Conservation (phyloP, 2,329 filamentous ascomycete species). For the Grosmannia clavigera region DNA sequence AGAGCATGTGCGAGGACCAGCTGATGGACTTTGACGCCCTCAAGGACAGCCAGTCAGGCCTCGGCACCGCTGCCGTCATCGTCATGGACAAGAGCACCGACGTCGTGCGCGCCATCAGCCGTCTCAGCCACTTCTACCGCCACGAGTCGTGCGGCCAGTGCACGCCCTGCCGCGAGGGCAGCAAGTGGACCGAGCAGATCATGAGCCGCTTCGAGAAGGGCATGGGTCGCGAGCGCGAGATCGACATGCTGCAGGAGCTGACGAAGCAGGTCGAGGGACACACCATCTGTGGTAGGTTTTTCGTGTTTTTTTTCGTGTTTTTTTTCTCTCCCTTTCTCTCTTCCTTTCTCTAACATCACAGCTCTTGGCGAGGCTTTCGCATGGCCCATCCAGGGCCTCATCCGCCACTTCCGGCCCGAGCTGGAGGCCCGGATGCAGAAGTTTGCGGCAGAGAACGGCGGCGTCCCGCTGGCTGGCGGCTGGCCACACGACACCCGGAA, state of each 20-base stretch:
- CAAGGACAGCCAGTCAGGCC: slow-evolving; percentile 94
- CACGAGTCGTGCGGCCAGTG: slow-evolving; percentile 98
- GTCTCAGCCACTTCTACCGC: slow-evolving; percentile 92
- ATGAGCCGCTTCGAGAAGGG: slow-evolving; percentile 95
- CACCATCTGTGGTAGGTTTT: slow-evolving; percentile 77
- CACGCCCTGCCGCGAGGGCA: slow-evolving; percentile 97
- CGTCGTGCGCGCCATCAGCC: slow-evolving; percentile 84
- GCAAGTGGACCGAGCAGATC: slow-evolving; percentile 98
- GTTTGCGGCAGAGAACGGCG: slow-evolving; percentile 61
- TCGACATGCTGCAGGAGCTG: slow-evolving; percentile 98
- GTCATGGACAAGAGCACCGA: slow-evolving; percentile 99
- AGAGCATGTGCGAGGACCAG: slow-evolving; percentile 81
- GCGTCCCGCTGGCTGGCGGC: slow-evolving; percentile 69
- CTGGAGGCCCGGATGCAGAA: slow-evolving; percentile 82
- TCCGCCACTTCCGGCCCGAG: slow-evolving; percentile 95
- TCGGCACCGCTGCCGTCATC: slow-evolving; percentile 93
- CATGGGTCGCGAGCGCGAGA: slow-evolving; percentile 77
- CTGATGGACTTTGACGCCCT: slow-evolving; percentile 98
- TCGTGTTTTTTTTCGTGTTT: background rate
- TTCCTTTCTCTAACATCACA: slow-evolving; percentile 24
- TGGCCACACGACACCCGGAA: slow-evolving; percentile 65
- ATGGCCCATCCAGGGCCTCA: slow-evolving; percentile 96
- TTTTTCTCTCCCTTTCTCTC: background rate
- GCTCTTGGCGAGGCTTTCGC: slow-evolving; percentile 94
- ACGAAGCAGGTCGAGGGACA: slow-evolving; percentile 99